These are phyloP conservation scores for Basidiobolus meristosporus DNA, from an alignment of 371 early-diverging fungal genomes.

Conservation along the genomic window DNA sequence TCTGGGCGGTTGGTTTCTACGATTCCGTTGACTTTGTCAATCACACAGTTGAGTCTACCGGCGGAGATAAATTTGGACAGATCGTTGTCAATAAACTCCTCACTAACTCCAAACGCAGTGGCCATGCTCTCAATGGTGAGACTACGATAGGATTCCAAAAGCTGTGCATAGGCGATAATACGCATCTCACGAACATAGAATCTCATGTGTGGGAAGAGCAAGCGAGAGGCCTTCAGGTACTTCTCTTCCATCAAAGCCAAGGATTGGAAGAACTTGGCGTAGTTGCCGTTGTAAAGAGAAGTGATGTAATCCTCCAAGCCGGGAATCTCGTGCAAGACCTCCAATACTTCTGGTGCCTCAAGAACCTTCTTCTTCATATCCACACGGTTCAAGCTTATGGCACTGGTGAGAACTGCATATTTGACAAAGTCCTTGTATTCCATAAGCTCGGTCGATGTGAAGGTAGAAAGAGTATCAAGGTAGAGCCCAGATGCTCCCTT, in stretches of 20 bases:
- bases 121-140: constrained; percentile 94
- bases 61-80: constrained; percentile 90
- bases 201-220: constrained; percentile 63
- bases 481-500: constrained; percentile 79
- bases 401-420: constrained; percentile 80
- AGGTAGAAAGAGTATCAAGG: constrained; percentile 91
- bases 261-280: constrained; percentile 75
- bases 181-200: constrained; percentile 96
- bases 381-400: constrained; percentile 74
- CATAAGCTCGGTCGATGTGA: constrained; percentile 93
- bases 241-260: constrained; percentile 31
- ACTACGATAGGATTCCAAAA: constrained; percentile 92
- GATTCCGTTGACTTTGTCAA: constrained; percentile 96
- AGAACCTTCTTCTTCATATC: constrained; percentile 91
- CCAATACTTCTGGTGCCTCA: constrained; percentile 91
- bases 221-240: constrained; percentile 30
- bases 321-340: constrained; percentile 81
- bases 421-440: constrained; percentile 93
- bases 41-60: constrained; percentile 93
- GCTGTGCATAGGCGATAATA: constrained; percentile 90
- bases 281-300: constrained; percentile 87
- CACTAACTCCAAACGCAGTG: constrained; percentile 86
- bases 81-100: constrained; percentile 92
- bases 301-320: constrained; percentile 64
- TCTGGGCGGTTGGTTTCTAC: constrained; percentile 95